Evolutionary conservation across 1,284 basidiomycete species (phyloP), one percentile per base, ranked within the genome.

Genomic region (Pholiota adiposa): DNA sequence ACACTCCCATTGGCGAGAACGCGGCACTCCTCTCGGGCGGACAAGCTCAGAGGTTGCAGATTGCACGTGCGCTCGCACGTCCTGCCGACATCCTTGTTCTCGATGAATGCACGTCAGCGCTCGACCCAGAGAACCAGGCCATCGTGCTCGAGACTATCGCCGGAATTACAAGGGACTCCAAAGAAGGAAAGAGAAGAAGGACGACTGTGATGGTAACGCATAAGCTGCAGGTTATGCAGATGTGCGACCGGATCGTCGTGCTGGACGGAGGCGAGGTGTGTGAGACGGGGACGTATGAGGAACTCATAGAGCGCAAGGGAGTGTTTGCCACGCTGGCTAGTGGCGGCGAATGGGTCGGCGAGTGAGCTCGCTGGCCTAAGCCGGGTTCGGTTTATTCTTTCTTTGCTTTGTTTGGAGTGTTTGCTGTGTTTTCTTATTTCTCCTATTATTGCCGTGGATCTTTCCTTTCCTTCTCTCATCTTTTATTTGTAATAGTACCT

Each of bases 201-300:
- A 97, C 95, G 62, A 95, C 93, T 54, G 73, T 98, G 62, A 90
- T 98, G 79, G 88, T 98, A 66, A 98, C 96, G 19, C 97, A 99
- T 79, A 97, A 97, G 73, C 73, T 94, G 48, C 85, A 89, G 59
- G 88, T 95, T 50, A 99, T 99, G 96, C 84, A 82, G 71, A 87
- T 89, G 82, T 98, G 96, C 77, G 94, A 97, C 73, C 83, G 94
- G 38, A 86, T 99, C 54, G 67, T 98, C 19, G 92, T 97, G 41
- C 73, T 98, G 9, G 82, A 89, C 14, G 86, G 89, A 16, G 96
- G 96, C 4, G 73, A 72, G 53, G 83, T 97, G 18, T 89, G 80
- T 9, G 94, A 98, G 76, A 77, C 93, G 65, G 96, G 96, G 16
- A 82, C 81, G 48, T 97, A 85, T 69, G 86, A 91, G 18, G 78